Base-by-base conservation (phyloP, 2,329 filamentous ascomycete species). In the Juglanconis sp. region DNA sequence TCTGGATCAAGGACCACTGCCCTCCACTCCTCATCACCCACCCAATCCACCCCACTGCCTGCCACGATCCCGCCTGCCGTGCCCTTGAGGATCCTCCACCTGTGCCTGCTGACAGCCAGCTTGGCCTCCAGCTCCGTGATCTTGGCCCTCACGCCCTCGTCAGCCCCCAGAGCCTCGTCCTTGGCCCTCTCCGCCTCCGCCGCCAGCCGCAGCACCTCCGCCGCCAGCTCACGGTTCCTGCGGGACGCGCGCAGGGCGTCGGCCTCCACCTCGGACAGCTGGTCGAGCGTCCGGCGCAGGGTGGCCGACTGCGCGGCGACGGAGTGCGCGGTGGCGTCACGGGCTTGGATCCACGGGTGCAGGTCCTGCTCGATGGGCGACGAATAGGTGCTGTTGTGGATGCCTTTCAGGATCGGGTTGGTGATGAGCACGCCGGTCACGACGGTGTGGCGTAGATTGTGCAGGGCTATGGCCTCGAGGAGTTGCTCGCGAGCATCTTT, bases 11-110 rank as follows among this genome's bases (percentile, higher is more conserved):
- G 78, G 32, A 96, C 91, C 63, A 94, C 79, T 54, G 85, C 83
- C 60, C 84, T 80, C 63, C 96, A 76, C 61, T 79, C 80, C 55
- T 86, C 81, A 72, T 96, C 87, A 46, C 82, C 78, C 11, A 85
- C 86, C 92, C 92, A 96, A 69, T 96, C 87, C 57, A 95, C 79
- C 51, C 92, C 92, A 72, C 91, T 96, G 3, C 90, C 91, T 5
- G 86, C 90, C 51, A 96, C 83, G 58, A 92, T 82, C 17, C 89
- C 91, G 68, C 89, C 90, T n/a, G 89, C 82, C 47, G 92, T 85
- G 31, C 85, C 89, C 75, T 94, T 95, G 72, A 94, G 84, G 24
- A 88, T 86, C 68, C 86, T 85, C 87, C 87, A 91, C 68, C 83
- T 82, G 65, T 86, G 85, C 63, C 84, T 84, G 70, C 86, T 88